Conservation (phyloP, 371 early-diverging fungal genomes). For the Rhizopus stolonifer region DNA sequence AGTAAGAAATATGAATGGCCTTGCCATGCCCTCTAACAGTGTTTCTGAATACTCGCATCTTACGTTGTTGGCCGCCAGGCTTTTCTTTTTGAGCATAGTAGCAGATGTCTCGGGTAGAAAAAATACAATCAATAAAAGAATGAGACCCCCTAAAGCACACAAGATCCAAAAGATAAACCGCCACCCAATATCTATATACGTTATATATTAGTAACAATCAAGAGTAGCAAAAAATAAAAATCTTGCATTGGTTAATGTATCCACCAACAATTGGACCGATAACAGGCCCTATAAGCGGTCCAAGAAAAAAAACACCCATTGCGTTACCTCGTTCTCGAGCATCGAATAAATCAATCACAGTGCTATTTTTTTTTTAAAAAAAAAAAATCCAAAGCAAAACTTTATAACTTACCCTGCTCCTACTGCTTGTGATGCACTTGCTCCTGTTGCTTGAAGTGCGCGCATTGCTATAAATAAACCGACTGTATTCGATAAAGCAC, state of each 20-base stretch:
- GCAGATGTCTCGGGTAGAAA: conserved; percentile 66
- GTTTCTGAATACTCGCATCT: conserved; percentile 7
- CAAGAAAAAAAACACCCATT: conserved; percentile 60
- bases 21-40: conserved; percentile 30
- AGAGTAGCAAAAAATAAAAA: conserved; percentile 31
- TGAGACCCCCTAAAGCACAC: conserved; percentile 53
- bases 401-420: conserved; percentile 69
- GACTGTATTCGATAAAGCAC: conserved; percentile 58
- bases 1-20: conserved; percentile 41
- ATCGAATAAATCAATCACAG: conserved; percentile 33
- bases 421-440: conserved; percentile 70
- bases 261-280: conserved; percentile 48
- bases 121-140: conserved; percentile 58
- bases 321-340: conserved; percentile 52
- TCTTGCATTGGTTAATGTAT: conserved; percentile 43
- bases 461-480: conserved; percentile 60
- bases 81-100: conserved; percentile 18
- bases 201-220: conserved; percentile 37
- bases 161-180: conserved; percentile 66
- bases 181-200: conserved; percentile 57
- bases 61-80: background rate
- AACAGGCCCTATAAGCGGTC: conserved; percentile 59
- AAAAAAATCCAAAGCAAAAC: too few relatives aligned
- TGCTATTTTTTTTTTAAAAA: too few relatives aligned
- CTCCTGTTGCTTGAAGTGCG: conserved; percentile 67